Evolutionary conservation across 1,284 basidiomycete genomes (phyloP).

Genomic region (Ustilago xerochloae): DNA sequence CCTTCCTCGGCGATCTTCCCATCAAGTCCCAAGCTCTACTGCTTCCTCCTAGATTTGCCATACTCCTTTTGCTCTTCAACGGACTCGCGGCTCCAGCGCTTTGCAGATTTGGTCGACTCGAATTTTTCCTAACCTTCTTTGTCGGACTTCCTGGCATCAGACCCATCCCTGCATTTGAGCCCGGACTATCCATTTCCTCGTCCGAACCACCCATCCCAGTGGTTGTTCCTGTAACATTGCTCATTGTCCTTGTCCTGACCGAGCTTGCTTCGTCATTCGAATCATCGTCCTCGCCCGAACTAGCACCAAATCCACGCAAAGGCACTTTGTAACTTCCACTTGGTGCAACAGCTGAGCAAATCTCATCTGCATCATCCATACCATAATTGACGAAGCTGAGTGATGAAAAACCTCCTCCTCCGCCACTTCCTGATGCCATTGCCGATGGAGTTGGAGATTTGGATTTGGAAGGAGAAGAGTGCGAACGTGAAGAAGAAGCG

Average conservation of each 20-base stretch:
- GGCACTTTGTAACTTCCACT: constrained; percentile 64
- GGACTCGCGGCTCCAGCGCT: background rate
- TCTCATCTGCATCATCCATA: constrained; percentile 65
- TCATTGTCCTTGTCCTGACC: constrained; percentile 15
- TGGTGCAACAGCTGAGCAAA: constrained; percentile 65
- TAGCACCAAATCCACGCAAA: constrained; percentile 47
- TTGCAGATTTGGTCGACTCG: constrained; percentile 19
- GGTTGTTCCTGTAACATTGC: constrained; percentile 24
- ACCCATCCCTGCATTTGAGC: constrained; percentile 3
- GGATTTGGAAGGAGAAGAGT: constrained; percentile 17
- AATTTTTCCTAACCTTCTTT: constrained; percentile 41
- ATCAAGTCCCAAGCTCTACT: constrained; percentile 14
- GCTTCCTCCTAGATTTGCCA: constrained; percentile 30
- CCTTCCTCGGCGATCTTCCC: constrained; percentile 28
- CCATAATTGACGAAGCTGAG: constrained; percentile 67
- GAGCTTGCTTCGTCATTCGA: constrained; percentile 33
- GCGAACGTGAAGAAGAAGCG: constrained; percentile 14
- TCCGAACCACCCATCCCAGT: constrained; percentile 16
- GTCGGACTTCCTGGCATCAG: constrained; percentile 19
- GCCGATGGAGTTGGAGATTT: constrained; percentile 30
- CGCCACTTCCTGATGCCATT: constrained; percentile 11
- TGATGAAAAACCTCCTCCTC: constrained; percentile 15
- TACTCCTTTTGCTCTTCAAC: constrained; percentile 31
- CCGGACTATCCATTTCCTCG: constrained; percentile 22
- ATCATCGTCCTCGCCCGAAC: constrained; percentile 41